Evolutionary conservation across 75 land plant species (phyloP).

Genomic region (Selaginella moellendorffii): DNA sequence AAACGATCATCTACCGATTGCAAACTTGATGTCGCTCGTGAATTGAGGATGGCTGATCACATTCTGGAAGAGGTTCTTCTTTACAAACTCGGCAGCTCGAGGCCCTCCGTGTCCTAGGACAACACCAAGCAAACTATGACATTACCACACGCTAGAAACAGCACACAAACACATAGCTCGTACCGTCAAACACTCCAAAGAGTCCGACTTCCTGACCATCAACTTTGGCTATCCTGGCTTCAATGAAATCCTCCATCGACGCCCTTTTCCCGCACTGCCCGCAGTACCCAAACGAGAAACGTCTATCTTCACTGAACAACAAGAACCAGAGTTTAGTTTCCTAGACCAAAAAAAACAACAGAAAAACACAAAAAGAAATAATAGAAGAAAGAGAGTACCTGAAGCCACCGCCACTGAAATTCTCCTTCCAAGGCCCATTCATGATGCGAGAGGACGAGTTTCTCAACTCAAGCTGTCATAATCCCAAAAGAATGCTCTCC

Average conservation of each 20-base stretch:
- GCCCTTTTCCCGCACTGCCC: neutral
- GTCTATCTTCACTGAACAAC: slow-evolving; percentile 7
- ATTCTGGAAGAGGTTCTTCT: slow-evolving; percentile 59
- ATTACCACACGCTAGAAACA: too few species aligned
- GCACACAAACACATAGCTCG: too few species aligned
- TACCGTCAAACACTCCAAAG: slow-evolving; percentile 1
- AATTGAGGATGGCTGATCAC: slow-evolving; percentile 66
- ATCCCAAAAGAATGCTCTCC: too few species aligned
- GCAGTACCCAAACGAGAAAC: slow-evolving; percentile 5
- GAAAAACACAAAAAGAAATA: too few species aligned
- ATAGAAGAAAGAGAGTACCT: too few species aligned
- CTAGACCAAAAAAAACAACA: too few species aligned
- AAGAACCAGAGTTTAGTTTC: neutral
- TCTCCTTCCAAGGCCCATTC: neutral
- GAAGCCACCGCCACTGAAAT: neutral
- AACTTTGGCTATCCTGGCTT: neutral
- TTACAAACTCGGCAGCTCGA: slow-evolving; percentile 73
- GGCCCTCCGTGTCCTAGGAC: slow-evolving; percentile 75
- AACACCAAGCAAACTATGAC: neutral
- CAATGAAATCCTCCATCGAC: slow-evolving; percentile 7
- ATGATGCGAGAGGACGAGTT: neutral
- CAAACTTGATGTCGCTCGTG: slow-evolving; percentile 51
- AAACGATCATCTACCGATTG: slow-evolving; percentile 59
- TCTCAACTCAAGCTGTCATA: too few species aligned
- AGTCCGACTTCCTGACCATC: slow-evolving; percentile 6